Evolutionary conservation across 2,329 filamentous ascomycete species (phyloP).

Genomic region (Monosporascus cannonballus): DNA sequence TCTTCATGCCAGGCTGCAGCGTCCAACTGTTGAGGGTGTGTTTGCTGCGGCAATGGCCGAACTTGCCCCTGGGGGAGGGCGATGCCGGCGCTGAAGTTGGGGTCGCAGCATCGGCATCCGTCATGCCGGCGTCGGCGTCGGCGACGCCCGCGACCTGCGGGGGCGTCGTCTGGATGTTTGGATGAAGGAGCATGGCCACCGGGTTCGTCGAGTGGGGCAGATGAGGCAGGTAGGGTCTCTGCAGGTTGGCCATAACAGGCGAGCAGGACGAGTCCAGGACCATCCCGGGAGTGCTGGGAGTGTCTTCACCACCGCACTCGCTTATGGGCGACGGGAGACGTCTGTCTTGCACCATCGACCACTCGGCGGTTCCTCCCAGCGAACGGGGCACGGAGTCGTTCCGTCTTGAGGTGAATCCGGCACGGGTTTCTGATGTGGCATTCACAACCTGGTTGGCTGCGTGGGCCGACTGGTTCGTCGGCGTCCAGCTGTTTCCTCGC

Average conservation of each 20-base stretch:
- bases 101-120: conserved; percentile 26
- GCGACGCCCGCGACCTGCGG: conserved; percentile 12
- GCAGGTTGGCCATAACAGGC: conserved; percentile 25
- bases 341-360: conserved; percentile 47
- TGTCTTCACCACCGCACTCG: conserved; percentile 44
- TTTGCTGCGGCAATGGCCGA: conserved; percentile 51
- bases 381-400: conserved; percentile 44
- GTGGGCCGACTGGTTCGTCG: conserved; percentile 27
- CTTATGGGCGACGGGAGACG: conserved; percentile 56
- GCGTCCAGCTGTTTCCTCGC: conserved; percentile 44
- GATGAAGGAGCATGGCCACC: conserved; percentile 28
- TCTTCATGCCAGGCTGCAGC: conserved; percentile 58
- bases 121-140: conserved; percentile 25
- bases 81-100: conserved; percentile 29
- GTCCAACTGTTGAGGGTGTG: conserved; percentile 58
- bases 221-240: conserved; percentile 28
- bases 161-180: conserved; percentile 29
- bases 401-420: conserved; percentile 16
- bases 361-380: conserved; percentile 38
- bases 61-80: conserved; percentile 42
- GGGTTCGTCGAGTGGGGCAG: conserved; percentile 28
- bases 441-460: conserved; percentile 31
- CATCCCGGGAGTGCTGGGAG: conserved; percentile 31
- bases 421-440: conserved; percentile 29
- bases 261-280: conserved; percentile 27